These are phyloP conservation scores for Arxiozyma slooffiae DNA, from an alignment of 1,139 yeast species.

Conservation along the genomic window DNA sequence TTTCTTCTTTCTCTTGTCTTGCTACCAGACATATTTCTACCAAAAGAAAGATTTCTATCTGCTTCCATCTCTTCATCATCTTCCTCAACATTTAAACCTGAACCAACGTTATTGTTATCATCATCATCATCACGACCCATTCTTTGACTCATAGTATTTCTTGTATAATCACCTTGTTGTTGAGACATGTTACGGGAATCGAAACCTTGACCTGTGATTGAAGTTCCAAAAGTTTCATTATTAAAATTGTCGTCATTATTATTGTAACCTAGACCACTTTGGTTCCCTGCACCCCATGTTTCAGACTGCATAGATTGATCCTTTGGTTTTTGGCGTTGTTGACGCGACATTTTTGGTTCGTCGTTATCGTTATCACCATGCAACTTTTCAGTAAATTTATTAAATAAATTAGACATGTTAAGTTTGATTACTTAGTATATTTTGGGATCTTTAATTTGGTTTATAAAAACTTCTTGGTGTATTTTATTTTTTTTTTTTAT, in stretches of 20 bases:
- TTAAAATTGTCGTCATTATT: constrained; percentile 3
- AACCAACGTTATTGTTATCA: background rate
- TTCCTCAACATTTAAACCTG: constrained; percentile 4
- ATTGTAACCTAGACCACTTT: constrained; percentile 3
- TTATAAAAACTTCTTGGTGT: too few relatives aligned
- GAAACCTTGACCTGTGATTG: background rate
- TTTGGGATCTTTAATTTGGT: too few relatives aligned
- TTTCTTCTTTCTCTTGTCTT: background rate
- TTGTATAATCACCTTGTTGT: constrained; percentile 3
- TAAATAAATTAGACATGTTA: constrained; percentile 21
- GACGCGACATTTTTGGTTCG: constrained; percentile 8
- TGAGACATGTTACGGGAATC: background rate
- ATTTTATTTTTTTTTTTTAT: too few relatives aligned
- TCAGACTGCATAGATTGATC: constrained; percentile 6
- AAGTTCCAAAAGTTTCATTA: background rate
- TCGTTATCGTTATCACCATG: constrained; percentile 16
- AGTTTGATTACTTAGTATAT: too few relatives aligned
- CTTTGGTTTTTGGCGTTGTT: constrained; percentile 4
- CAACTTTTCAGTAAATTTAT: constrained; percentile 22
- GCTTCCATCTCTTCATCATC: constrained; percentile 2
- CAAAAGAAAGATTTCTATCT: background rate
- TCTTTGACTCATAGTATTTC: background rate
- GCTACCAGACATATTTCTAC: background rate
- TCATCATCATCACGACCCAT: background rate
- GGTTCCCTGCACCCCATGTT: constrained; percentile 8